Percentiles rank a stretch among this genome's conserved stretches.
Evolutionary conservation across 768 basidiomycete genomes (phyloP).

Genomic region (Phanerochaete carnosa): DNA sequence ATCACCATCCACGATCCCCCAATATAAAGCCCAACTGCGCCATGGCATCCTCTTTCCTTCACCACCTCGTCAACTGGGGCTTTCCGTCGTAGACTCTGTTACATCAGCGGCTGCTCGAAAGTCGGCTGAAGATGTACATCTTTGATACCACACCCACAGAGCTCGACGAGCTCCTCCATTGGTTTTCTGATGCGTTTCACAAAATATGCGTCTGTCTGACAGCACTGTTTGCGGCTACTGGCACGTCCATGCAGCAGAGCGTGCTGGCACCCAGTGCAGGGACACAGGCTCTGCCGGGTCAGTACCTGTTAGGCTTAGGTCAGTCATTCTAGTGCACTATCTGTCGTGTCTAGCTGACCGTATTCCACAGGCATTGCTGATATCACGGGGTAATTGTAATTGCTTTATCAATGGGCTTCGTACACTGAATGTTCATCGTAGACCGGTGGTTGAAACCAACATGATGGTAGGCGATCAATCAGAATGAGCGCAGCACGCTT

Average conservation of each 20-base stretch:
- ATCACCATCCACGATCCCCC: background rate
- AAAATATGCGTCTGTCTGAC: slow-evolving; percentile 7
- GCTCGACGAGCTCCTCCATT: background rate
- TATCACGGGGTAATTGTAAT: slow-evolving; percentile 57
- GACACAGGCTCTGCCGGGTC: slow-evolving; percentile 13
- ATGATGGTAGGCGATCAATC: slow-evolving; percentile 58
- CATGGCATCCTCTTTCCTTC: background rate
- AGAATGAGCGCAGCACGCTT: background rate
- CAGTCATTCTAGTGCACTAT: background rate
- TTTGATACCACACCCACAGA: slow-evolving; percentile 3
- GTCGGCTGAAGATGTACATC: slow-evolving; percentile 8
- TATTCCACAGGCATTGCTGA: slow-evolving; percentile 56
- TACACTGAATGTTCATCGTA: slow-evolving; percentile 22
- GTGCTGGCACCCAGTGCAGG: background rate
- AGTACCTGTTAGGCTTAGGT: slow-evolving; percentile 17
- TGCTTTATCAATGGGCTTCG: background rate
- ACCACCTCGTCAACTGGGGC: background rate
- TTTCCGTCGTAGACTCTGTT: background rate
- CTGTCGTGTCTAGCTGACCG: background rate
- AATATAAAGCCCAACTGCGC: too few relatives aligned
- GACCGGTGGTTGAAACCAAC: slow-evolving; percentile 78
- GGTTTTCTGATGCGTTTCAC: slow-evolving; percentile 3
- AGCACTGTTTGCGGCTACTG: slow-evolving; percentile 10
- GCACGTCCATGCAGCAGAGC: background rate
- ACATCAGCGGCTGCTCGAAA: background rate